Base-by-base conservation (phyloP, 257 asterid genomes). In the Ballota nigra region DNA sequence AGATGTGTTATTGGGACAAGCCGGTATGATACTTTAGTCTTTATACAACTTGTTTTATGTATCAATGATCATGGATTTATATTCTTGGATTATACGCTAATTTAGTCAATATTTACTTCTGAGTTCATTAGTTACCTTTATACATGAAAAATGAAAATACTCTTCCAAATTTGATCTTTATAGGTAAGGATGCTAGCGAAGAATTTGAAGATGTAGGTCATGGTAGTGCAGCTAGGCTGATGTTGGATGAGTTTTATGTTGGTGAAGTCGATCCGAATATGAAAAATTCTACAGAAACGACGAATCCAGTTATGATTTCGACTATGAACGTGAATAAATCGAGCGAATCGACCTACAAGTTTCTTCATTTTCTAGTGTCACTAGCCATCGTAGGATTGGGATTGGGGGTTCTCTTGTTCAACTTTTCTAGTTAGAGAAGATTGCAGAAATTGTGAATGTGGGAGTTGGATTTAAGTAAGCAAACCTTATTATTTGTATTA, bases 191-290 rank as follows among this genome's bases (percentile, higher is more conserved):
- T 63, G 94, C 90, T 31, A 88, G 94, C 53, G 85, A 88, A 51
- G 93, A 88, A 66, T 90, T 90, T 52, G 97, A 90, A 82, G 88
- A 83, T 13, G 92, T 83, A 23, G 96, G 97, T 0, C 97, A 88
- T 70, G 97, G 97, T 0, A 90, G 97, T 58, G 87, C 92, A 1
- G 96, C 97, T 19, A 79, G 94, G 72, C 67, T 90, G 69, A 90
- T 90, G 96, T 71, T 90, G 56, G 97, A 90, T 20, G 97, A 90
- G 61, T 90, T 82, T 76, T 90, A 83, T 43, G 77, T 82, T 0
- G 92, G 93, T 34, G 97, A 90, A 79, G 69, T 84, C 4, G 88
- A 86, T 74, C 74, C 85, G 0, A 69, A 77, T 31, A 74, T 77
- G 52, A 70, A 55, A 26, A 73, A 38, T 13, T n/a, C 60, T 6